phyloP scores from a whole-genome alignment of 345 rosid species.

The Pugionium cornutum region DNA sequence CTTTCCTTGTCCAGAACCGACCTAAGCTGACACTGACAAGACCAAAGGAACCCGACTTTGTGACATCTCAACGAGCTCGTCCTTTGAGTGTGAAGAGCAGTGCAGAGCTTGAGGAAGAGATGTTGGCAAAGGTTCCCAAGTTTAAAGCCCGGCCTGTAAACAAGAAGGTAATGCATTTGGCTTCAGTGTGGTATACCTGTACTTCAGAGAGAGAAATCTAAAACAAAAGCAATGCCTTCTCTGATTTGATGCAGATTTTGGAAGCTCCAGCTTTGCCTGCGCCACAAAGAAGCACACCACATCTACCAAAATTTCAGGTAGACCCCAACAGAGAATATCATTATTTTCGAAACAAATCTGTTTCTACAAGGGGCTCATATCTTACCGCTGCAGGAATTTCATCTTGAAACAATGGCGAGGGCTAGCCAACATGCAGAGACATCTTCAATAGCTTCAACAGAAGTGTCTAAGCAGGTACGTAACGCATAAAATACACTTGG shows the following conservation, averaged over 20 bases:
- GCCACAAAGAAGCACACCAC: slow-evolving; percentile 68
- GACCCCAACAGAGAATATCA: slow-evolving; percentile 22
- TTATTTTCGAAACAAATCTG: background rate
- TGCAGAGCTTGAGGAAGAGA: slow-evolving; percentile 97
- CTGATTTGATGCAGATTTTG: slow-evolving; percentile 56
- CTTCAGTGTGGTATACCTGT: slow-evolving; percentile 2
- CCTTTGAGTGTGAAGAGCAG: slow-evolving; percentile 75
- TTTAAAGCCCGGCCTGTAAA: slow-evolving; percentile 96
- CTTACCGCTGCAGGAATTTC: slow-evolving; percentile 70
- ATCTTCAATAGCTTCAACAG: slow-evolving; percentile 76
- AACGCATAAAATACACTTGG: slow-evolving; percentile 5
- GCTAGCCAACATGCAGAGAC: slow-evolving; percentile 81
- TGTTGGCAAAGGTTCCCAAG: slow-evolving; percentile 94
- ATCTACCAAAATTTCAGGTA: slow-evolving; percentile 85
- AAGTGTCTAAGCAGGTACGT: slow-evolving; percentile 62
- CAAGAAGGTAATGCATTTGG: slow-evolving; percentile 65
- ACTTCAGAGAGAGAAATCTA: background rate
- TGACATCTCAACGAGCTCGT: slow-evolving; percentile 84
- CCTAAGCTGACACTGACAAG: slow-evolving; percentile 77
- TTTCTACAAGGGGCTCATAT: slow-evolving; percentile 24
- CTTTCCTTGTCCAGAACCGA: slow-evolving; percentile 40
- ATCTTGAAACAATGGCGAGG: slow-evolving; percentile 75
- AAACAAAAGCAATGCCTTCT: slow-evolving; percentile 1
- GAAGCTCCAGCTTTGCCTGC: slow-evolving; percentile 69
- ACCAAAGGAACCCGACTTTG: slow-evolving; percentile 93